Conservation (phyloP, 2,329 filamentous ascomycete genomes). For the Fusarium pseudograminearum region DNA sequence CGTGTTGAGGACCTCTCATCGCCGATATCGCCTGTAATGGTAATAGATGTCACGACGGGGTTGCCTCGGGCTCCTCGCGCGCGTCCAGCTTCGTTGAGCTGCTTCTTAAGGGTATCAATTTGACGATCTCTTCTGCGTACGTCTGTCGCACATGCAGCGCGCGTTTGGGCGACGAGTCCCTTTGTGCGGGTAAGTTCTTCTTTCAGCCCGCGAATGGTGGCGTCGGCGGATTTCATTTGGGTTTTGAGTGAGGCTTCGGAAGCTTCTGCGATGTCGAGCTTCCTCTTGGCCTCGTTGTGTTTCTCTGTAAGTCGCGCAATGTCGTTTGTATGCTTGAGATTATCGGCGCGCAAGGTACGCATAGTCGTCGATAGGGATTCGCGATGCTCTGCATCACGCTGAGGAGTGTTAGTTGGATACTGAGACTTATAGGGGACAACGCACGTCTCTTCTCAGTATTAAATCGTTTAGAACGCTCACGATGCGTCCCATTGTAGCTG, state of each 20-base stretch:
- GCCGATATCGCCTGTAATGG: conserved; percentile 66
- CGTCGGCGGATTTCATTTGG: conserved; percentile 80
- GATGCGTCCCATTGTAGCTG: conserved; percentile 81
- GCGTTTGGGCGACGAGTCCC: conserved; percentile 82
- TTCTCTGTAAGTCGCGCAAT: conserved; percentile 70
- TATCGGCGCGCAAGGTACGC: conserved; percentile 79
- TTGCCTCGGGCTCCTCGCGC: conserved; percentile 69
- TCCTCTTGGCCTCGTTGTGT: conserved; percentile 66
- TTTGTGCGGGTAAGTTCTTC: conserved; percentile 87
- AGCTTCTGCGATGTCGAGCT: conserved; percentile 71
- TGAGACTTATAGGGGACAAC: conserved; percentile 14
- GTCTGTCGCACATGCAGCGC: conserved; percentile 89
- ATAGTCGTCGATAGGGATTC: conserved; percentile 85
- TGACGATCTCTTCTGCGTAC: conserved; percentile 90
- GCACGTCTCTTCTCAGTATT: conserved; percentile 87
- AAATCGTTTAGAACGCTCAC: conserved; percentile 96
- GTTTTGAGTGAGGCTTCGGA: conserved; percentile 77
- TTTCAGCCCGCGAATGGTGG: conserved; percentile 79
- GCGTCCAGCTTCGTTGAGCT: conserved; percentile 78
- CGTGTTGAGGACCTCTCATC: conserved; percentile 57
- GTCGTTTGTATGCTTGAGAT: conserved; percentile 78
- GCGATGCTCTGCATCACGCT: conserved; percentile 91
- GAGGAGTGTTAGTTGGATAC: conserved; percentile 37
- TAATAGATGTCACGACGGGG: conserved; percentile 68
- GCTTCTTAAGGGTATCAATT: conserved; percentile 88